Evolutionary conservation across 306 rosid species (phyloP), one percentile per base, ranked within the genome.

Genomic region (Ammopiptanthus mongolicus): DNA sequence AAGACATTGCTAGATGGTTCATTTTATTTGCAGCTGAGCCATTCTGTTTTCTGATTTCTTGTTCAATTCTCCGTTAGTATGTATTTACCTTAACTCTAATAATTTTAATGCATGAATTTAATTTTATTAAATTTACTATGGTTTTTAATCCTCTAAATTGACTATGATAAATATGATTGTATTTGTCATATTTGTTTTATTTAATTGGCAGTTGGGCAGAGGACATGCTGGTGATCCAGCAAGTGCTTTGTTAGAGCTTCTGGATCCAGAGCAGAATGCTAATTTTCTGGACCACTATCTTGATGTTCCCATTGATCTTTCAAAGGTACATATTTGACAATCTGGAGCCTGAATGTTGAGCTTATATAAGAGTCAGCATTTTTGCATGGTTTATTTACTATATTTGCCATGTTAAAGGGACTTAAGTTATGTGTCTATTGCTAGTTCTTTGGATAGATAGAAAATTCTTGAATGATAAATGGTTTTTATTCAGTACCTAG

Each of bases 161-260:
- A 34, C 51, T 28, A 21, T 28, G 39, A 31, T 37, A 25, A 12
- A 15, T 64, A 37, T 57, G 67, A 41, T 58, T 79, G 77, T 61
- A 21, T 65, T 36, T 44, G 68, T 82, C 76, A 68, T 58, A 22
- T n/a, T 28, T 83, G 44, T 62, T 73, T 65, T 34, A 44, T 71
- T 75, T 52, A 31, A 79, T 85, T 88, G 92, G 78, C 87, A 96
- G 99, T 86, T 96, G 88, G 99, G 99, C 60, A 91, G 91, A 65
- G 99, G 99, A 69, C 99, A 96, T 84, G 92, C 93, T 53, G 99
- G 99, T 78, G 99, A 96, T 86, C 99, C 99, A 5, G 99, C 98
- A 22, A 96, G 99, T 83, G 99, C 99, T 67, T 87, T 96, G 92
- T 69, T 96, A 86, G 99, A 96, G 92, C 99, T 96, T 86, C 90